A percentile compares a stretch with the other conserved stretches of the same genome.
phyloP scores from a whole-genome alignment of 2,329 filamentous ascomycete species.

The Colletotrichum eleusines region DNA sequence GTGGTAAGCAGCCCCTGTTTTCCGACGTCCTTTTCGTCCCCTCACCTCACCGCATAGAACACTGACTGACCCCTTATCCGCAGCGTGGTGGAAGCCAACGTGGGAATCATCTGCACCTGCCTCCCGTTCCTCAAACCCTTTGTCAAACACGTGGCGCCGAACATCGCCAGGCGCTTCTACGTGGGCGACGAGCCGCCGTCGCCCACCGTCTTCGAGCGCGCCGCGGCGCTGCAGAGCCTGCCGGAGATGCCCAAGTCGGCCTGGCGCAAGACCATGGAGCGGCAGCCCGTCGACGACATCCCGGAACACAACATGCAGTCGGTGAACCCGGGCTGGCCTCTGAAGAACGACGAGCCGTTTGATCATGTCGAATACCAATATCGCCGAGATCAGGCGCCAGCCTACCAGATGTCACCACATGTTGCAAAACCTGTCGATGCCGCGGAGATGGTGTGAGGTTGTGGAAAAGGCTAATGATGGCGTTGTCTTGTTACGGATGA shows the following conservation, averaged over 20 bases:
- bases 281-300: slow-evolving; percentile 10
- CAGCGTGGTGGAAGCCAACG: slow-evolving; percentile 39
- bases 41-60: too few relatives aligned
- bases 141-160: slow-evolving; percentile 16
- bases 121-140: slow-evolving; percentile 39
- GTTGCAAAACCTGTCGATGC: slow-evolving; percentile 19
- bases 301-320: slow-evolving; percentile 2
- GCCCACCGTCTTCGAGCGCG: slow-evolving; percentile 29
- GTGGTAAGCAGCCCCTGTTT: slow-evolving; percentile 27
- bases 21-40: too few relatives aligned
- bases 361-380: slow-evolving; percentile 6
- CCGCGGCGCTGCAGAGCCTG: slow-evolving; percentile 23
- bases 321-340: slow-evolving; percentile 8
- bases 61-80: not conserved
- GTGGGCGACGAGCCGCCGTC: slow-evolving; percentile 18
- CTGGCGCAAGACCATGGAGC: slow-evolving; percentile 22
- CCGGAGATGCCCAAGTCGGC: slow-evolving; percentile 16
- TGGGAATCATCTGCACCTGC: slow-evolving; percentile 40
- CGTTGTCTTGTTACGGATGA: slow-evolving; percentile 1
- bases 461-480: not conserved
- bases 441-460: slow-evolving; percentile 25
- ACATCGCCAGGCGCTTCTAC: not conserved
- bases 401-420: slow-evolving; percentile 1
- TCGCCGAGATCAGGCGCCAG: not conserved
- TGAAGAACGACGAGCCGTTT: slow-evolving; percentile 20